phyloP scores from a whole-genome alignment of 2,329 filamentous ascomycete genomes.

The Ascochyta rabiei region DNA sequence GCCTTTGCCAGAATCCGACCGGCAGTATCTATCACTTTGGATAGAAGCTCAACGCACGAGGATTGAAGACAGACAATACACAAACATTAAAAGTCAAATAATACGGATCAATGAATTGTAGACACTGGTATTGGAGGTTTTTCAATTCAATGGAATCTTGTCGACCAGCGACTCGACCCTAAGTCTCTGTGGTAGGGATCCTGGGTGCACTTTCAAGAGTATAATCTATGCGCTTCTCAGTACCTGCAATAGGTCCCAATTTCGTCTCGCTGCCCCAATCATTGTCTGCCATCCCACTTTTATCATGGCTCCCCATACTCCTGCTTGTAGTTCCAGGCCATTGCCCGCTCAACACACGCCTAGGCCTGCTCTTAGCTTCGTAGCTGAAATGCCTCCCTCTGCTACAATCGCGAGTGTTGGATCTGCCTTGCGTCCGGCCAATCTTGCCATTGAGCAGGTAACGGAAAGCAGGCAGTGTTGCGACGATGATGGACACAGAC shows the following conservation, averaged over 20 bases:
- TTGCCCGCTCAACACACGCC: neutral
- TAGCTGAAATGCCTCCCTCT: neutral
- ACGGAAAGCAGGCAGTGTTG: constrained; percentile 10
- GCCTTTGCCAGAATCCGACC: constrained; percentile 19
- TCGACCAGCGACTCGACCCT: neutral
- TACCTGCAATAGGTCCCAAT: neutral
- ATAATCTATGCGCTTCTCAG: neutral
- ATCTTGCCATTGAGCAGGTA: constrained; percentile 1
- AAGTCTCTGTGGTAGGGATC: neutral
- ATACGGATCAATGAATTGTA: neutral
- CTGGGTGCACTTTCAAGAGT: neutral
- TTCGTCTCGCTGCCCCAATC: constrained; percentile 6
- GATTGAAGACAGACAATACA: neutral
- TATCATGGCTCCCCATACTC: neutral
- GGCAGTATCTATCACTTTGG: neutral
- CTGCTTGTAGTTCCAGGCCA: neutral
- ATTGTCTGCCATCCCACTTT: neutral
- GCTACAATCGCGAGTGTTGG: neutral
- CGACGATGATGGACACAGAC: constrained; percentile 9
- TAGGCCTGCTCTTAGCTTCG: neutral
- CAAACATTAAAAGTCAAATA: neutral
- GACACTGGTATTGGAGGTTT: neutral
- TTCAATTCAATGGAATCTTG: neutral
- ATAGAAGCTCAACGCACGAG: neutral
- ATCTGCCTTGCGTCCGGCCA: neutral